Evolutionary conservation across 257 asterid species (phyloP), one percentile per base, ranked within the genome.

Genomic region (Solanum sejunctum): DNA sequence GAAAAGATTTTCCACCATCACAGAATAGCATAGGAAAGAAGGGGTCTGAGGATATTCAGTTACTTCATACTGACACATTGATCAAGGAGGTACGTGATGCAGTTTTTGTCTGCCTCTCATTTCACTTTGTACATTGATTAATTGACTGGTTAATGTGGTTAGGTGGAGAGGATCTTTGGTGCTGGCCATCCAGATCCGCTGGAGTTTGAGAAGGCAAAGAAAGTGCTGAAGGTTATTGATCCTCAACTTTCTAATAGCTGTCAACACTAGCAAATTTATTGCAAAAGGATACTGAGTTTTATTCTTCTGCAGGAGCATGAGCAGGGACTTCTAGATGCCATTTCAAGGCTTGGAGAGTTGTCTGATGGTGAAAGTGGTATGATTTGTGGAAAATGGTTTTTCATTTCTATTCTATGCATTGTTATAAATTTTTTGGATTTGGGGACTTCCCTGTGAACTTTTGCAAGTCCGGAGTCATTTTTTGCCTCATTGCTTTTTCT

Each of bases 321-420:
- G 88, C 97, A 92, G 88, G 94, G 97, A 82, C 94, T 94, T 67
- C 88, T 90, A 6, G 95, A 94, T 84, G 98, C 98, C 87, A 93
- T 94, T 88, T 91, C 97, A 83, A 92, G 91, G 89, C 92, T 96
- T 26, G 97, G 88, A 36, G 95, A 93, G 79, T 85, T 93, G 61
- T 94, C 98, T 75, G 99, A 96, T 83, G 96, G 95, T 86, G 98
- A 96, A 89, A 93, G 96, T 82, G 99, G 99, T 94, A 92, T 39
- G 43, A 10, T 18, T 84, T 57, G 13, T 60, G 20, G 61, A 82
- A 28, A 32, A 20, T 43, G 63, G 0, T 32, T 12, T 83, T 49
- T 83, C 21, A 67, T 67, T 52, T 64, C 28, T 83, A 77, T 77
- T 52, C 9, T 51, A 23, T 17, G 47, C 64, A 52, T 77, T 16